A percentile compares a stretch with the other conserved stretches of the same genome.
Evolutionary conservation across 805 yeast species (phyloP).

Genomic region (Metschnikowia baotianmanensis): DNA sequence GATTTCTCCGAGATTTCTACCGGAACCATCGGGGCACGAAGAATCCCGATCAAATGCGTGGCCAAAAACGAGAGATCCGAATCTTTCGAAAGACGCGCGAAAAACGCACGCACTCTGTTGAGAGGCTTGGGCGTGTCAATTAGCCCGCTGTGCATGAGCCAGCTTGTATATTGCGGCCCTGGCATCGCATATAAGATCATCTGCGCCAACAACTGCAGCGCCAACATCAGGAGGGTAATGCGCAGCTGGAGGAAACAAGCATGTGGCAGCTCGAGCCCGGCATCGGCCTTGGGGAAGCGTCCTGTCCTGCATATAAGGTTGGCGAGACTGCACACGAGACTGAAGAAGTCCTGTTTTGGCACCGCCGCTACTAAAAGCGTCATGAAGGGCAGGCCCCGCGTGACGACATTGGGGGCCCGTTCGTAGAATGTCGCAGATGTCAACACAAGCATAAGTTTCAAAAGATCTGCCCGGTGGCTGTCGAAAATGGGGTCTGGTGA

Average conservation of each 20-base stretch:
- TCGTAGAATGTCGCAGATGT: constrained; percentile 61
- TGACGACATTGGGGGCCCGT: constrained; percentile 39
- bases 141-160: constrained; percentile 25
- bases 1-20: neutral
- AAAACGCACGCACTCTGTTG: constrained; percentile 49
- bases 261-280: constrained; percentile 38
- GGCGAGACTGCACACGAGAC: constrained; percentile 65
- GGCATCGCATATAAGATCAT: constrained; percentile 68
- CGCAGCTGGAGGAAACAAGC: constrained; percentile 41
- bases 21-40: constrained; percentile 10
- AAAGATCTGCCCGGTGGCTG: constrained; percentile 62
- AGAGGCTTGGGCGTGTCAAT: constrained; percentile 30
- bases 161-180: constrained; percentile 16
- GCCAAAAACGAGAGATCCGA: constrained; percentile 52
- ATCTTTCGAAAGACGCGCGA: constrained; percentile 54
- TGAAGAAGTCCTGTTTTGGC: constrained; percentile 47
- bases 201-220: constrained; percentile 60
- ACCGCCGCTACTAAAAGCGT: constrained; percentile 50
- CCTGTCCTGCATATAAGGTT: constrained; percentile 60
- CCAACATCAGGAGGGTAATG: constrained; percentile 46
- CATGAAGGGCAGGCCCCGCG: constrained; percentile 59
- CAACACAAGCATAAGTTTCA: constrained; percentile 59
- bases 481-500: constrained; percentile 42
- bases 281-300: constrained; percentile 36
- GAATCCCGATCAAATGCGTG: constrained; percentile 44